Evolutionary conservation across 176 grass and related monocot genomes (phyloP), one percentile per base, ranked within the genome.

Genomic region (Cenchrus fungigraminus): DNA sequence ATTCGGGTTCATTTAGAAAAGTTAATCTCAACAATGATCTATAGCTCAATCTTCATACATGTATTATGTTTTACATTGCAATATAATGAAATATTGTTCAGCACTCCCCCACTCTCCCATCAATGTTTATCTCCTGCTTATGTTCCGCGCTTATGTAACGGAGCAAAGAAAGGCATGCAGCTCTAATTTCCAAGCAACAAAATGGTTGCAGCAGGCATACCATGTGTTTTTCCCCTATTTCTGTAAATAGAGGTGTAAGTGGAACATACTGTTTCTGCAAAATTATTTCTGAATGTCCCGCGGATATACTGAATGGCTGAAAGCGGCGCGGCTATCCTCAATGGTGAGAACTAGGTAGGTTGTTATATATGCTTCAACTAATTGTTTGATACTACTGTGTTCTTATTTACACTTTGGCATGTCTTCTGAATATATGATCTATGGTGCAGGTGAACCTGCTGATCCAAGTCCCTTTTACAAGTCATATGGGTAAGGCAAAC

Each of bases 1-100:
- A 80, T 67, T 83, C 87, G 80, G 81, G 87, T 25, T 69, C 58
- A 56, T 89, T 81, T 54, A 72, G 57, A 74, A 89, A 82, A 62
- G 81, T 50, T 74, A 70, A 74, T 94, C 50, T 79, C 77, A 87
- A 82, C 77, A 82, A 70, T 81, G 77, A 87, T 84, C 84, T 83
- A 80, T 82, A 85, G 89, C 87, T 88, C 84, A 74, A 59, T 65
- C 54, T 87, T 84, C 72, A 87, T 94, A 91, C 89, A 85, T 94
- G 89, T 94, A 91, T 55, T 75, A 71, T 85, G 64, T 73, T 88
- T 94, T 85, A 85, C 81, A 79, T 79, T 87, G 84, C 73, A 75
- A 89, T 91, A 88, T 91, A 87, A 88, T 87, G 71, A 80, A 88
- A 83, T 88, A 80, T 82, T 77, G 32, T 90, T 90, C 65, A 77